These are phyloP conservation scores for Corymbia calophylla DNA, from an alignment of 441 rosid genomes.

Conservation along the genomic window DNA sequence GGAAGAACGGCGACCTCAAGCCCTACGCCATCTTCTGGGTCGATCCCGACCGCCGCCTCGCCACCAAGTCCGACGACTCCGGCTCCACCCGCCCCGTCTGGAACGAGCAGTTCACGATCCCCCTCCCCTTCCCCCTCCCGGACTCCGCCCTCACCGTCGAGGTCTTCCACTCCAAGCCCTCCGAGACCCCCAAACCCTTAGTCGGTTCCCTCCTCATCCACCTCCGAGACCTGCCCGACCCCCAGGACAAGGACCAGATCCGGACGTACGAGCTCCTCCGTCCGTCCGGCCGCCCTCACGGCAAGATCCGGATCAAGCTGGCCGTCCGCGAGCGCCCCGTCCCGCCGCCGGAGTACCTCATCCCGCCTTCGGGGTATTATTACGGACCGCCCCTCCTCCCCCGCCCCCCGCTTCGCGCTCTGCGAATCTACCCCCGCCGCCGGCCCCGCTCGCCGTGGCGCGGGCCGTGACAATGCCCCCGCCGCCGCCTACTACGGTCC, in stretches of 20 bases:
- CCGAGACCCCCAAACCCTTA: conserved; percentile 45
- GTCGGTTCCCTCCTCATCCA: conserved; percentile 41
- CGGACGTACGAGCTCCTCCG: conserved; percentile 28
- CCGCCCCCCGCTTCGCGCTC: conserved; percentile 8
- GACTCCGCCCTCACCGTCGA: conserved; percentile 42
- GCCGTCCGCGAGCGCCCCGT: conserved; percentile 19
- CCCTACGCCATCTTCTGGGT: conserved; percentile 46
- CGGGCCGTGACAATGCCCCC: background rate
- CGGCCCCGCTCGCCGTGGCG: conserved; percentile 10
- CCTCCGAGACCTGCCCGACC: conserved; percentile 17
- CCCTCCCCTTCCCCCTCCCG: conserved; percentile 23
- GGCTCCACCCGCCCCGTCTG: conserved; percentile 42
- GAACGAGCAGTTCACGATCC: conserved; percentile 49
- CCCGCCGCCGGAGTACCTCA: conserved; percentile 17
- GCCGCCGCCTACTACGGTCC: background rate
- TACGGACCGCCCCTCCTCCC: conserved; percentile 30
- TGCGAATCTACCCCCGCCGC: conserved; percentile 1
- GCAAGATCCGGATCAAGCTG: conserved; percentile 8
- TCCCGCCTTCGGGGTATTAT: conserved; percentile 17
- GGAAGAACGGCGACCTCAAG: conserved; percentile 48
- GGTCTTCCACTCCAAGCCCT: conserved; percentile 41
- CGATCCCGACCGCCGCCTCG: conserved; percentile 37
- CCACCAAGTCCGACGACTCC: conserved; percentile 40
- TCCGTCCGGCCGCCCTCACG: conserved; percentile 53
- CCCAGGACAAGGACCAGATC: conserved; percentile 9